Evolutionary conservation across 2,329 filamentous ascomycete genomes (phyloP), one percentile per base, ranked within the genome.

Genomic region (Claviceps humidiphila): DNA sequence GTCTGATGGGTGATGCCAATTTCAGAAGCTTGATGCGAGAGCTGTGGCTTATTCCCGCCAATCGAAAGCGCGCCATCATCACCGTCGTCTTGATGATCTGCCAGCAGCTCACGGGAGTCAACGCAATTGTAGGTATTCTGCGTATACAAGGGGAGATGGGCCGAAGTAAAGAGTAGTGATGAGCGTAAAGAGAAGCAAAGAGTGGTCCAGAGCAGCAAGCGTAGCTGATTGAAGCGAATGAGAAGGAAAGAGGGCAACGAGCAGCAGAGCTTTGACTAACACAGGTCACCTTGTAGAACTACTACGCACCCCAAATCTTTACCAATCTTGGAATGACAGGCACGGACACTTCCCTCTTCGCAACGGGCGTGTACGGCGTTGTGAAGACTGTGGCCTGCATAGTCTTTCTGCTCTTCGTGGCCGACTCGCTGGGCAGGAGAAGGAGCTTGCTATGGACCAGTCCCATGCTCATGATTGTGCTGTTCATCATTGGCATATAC

Each of bases 401-500:
- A 5, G 61, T 73, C 51, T 88, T 87, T 71, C 72, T 88, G 26
- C 62, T 84, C 57, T 82, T 86, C 58, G 76, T 78, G 14, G 82
- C 81, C 54, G 85, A 88, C 63, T 82, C 81, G 2, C 76, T 88
- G 1, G 85, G 85, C 22, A 77, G 85, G 53, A 71, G 82, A 16
- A 66, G 64, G 55, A 73, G 76, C 58, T 69, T 86, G 20, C 68
- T 85, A 16, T 84, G 79, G 78, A 85, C 81, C 1, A 80, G 77
- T 8, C 74, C 78, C 51, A 80, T 77, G 1, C 79, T 83, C 68
- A 81, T 74, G 8, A 56, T 74, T 16, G 74, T 77, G 57, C 84
- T 87, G 79, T 78, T 81, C 64, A 81, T 86, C 61, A 80, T 87
- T 54, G 84, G 82, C n/a, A 73, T 85, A 51, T 87, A 87, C 61